Base-by-base conservation (phyloP, 2,329 filamentous ascomycete species). In the Pochonia chlamydosporia region DNA sequence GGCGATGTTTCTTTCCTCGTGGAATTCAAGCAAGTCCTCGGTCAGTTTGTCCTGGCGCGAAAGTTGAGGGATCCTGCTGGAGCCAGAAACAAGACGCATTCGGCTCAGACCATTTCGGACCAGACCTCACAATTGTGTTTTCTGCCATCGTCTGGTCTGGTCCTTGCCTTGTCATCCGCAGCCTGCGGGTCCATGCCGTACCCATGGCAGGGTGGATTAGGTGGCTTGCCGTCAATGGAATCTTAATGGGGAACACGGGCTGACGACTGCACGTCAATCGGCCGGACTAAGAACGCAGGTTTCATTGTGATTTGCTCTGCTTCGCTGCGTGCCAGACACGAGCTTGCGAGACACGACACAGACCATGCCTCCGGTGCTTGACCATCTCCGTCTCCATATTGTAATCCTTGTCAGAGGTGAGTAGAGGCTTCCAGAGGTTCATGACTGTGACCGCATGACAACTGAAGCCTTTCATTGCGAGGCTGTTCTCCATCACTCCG, bases 281-380 rank as follows among this genome's bases (percentile, higher is more conserved):
- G n/a, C 28, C 41, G 21, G 25, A 43, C 30, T 23, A 23, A 21
- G 28, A 31, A 44, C 13, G 26, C 31, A 24, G 18, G 24, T 43
- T 43, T 44, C 20, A 37, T 44, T 37, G 30, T 44, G 42, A 25
- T 44, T 31, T 31, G 31, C 25, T 16, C n/a, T 30, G 39, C 39
- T 41, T n/a, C 13, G 10, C 14, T 44, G 42, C 42, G 42, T 44
- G 42, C 42, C 42, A 44, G 42, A 35, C 42, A 37, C 42, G 42
- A 44, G 42, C 31, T 43, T 30, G 28, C 21, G n/a, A 44, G 42
- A 44, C 42, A 44, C 13, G 39, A 20, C 16, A 7, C 6, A 6
- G 33, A 18, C 20, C 18, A 18, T 28, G 26, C 26, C 13, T 6
- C 13, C 26, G 7, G 13, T 28, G n/a, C n/a, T 28, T 35, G 31